Evolutionary conservation across 1,139 yeast genomes (phyloP), one percentile per base, ranked within the genome.

Genomic region (Candida buenavistaensis): DNA sequence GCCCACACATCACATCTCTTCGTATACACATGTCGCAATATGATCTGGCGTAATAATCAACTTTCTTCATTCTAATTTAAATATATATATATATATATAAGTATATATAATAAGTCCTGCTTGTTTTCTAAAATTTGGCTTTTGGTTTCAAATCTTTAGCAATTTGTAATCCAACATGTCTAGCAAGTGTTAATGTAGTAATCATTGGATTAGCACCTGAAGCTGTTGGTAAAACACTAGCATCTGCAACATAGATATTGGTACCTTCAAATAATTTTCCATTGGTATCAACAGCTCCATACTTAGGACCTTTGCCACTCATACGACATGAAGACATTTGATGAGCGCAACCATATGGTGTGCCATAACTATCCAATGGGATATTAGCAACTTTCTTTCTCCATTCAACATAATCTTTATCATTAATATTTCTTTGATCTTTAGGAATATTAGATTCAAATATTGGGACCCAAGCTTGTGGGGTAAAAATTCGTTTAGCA

Each of bases 311-410:
- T 44, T 63, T 62, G 12, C 79, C 77, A 4, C 72, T 60, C 62
- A 78, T 75, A 41, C 82, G 65, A 50, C 82, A 76, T 2, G 74
- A 52, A 36, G 77, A 65, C 82, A 78, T 78, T 53, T 78, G 83
- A 52, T 78, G 83, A 6, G 84, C 84, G 3, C 75, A 63, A 3
- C 82, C 83, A 39, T 63, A 57, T 3, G 60, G 43, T 3, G 64
- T 48, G 3, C 64, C 66, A 35, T 54, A 65, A 3, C 47, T 32
- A 15, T 53, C 57, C 31, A 69, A 50, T 7, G 58, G 59, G 5
- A 50, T 47, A 10, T 52, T 53, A 14, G 59, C 57, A 5, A 60
- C 59, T 15, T 43, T 43, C 11, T 49, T 43, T 38, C 69, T 55
- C 82, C 81, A 78, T 22, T 49, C 54, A 25, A 59, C 72, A 48